These are phyloP conservation scores for Sphagnurus paluster DNA, from an alignment of 1,284 basidiomycete genomes.

Conservation along the genomic window DNA sequence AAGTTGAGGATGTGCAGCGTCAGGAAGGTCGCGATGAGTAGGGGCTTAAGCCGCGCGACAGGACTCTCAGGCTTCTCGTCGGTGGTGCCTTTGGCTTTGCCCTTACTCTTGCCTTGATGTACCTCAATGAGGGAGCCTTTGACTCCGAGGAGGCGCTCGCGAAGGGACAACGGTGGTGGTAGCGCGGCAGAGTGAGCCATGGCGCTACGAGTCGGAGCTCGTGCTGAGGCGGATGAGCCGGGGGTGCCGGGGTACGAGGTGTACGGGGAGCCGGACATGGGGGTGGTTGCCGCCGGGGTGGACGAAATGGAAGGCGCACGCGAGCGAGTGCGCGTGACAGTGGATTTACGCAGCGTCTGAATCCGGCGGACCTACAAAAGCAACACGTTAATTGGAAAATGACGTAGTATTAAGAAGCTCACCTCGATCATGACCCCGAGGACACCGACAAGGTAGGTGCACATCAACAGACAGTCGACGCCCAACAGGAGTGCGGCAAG, in stretches of 20 bases:
- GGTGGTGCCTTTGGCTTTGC: conserved; percentile 15
- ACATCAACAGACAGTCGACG: conserved; percentile 87
- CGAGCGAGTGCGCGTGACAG: conserved; percentile 30
- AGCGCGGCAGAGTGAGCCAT: conserved; percentile 31
- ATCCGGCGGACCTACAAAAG: conserved; percentile 50
- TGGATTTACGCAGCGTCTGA: conserved; percentile 43
- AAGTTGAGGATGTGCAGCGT: conserved; percentile 91
- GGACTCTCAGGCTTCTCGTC: conserved; percentile 69
- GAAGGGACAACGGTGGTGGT: conserved; percentile 20
- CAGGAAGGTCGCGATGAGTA: conserved; percentile 78
- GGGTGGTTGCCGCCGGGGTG: conserved; percentile 4
- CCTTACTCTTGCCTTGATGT: conserved; percentile 28
- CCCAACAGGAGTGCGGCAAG: conserved; percentile 86
- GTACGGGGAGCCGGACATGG: conserved; percentile 5
- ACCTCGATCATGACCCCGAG: conserved; percentile 95
- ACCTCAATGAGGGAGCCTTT: conserved; percentile 65
- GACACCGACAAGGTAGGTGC: conserved; percentile 89
- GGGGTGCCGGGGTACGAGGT: conserved; percentile 4
- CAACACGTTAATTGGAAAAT: not conserved
- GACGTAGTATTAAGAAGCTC: conserved; percentile 31
- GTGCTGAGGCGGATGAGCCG: conserved; percentile 19
- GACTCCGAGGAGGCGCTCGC: conserved; percentile 51
- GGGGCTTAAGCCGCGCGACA: conserved; percentile 77
- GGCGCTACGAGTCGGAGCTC: conserved; percentile 19
- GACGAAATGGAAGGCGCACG: conserved; percentile 29